These are phyloP conservation scores for Pythium brassicae DNA, from an alignment of 352 stramenopile species.

Conservation along the genomic window DNA sequence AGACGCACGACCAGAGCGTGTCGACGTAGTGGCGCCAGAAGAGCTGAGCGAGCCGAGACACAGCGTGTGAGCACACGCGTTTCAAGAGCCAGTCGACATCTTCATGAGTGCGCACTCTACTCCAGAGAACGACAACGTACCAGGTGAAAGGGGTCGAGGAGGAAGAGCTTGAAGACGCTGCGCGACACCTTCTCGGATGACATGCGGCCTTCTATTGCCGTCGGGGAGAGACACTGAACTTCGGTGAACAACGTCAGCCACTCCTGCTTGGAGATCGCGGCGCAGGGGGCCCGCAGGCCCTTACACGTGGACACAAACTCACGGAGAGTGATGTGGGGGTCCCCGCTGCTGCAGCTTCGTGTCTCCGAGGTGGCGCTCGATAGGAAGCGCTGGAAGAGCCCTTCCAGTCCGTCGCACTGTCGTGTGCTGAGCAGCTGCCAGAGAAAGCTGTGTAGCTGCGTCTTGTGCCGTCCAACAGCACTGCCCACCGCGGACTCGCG, in stretches of 20 bases:
- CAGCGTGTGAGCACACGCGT: not conserved
- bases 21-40: slow-evolving; percentile 15
- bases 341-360: not conserved
- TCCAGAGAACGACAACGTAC: slow-evolving; percentile 12
- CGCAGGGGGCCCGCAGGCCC: slow-evolving; percentile 15
- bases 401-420: slow-evolving; percentile 10
- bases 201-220: not conserved
- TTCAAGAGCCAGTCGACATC: too few species aligned
- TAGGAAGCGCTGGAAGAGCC: slow-evolving; percentile 19
- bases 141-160: slow-evolving; percentile 42
- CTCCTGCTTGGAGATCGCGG: slow-evolving; percentile 24
- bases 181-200: not conserved
- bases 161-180: slow-evolving; percentile 23
- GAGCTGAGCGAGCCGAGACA: not conserved
- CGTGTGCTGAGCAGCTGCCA: slow-evolving; percentile 17
- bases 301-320: slow-evolving; percentile 15
- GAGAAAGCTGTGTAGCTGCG: slow-evolving; percentile 22
- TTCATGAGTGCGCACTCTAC: too few species aligned
- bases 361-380: too few species aligned
- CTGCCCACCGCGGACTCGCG: slow-evolving; percentile 21
- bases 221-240: slow-evolving; percentile 21
- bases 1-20: not conserved
- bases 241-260: slow-evolving; percentile 32
- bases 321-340: not conserved
- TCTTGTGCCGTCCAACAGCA: slow-evolving; percentile 18